A percentile compares a stretch with the other conserved stretches of the same genome.
These are phyloP conservation scores for Maudiozyma saulgeensis DNA, from an alignment of 805 yeast species.

Conservation along the genomic window DNA sequence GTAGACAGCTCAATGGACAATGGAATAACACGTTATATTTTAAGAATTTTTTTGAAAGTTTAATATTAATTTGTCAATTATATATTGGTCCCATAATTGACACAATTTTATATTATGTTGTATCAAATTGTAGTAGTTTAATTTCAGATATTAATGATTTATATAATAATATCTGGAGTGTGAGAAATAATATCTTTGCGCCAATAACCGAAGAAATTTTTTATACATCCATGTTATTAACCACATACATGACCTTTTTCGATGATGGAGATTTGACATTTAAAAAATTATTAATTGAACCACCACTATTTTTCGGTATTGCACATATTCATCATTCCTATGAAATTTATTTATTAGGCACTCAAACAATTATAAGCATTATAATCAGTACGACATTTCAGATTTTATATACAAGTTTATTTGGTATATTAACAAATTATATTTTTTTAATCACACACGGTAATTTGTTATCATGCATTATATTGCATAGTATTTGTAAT, in stretches of 20 bases:
- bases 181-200: constrained; percentile 27
- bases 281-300: constrained; percentile 12
- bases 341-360: constrained; percentile 12
- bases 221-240: constrained; percentile 26
- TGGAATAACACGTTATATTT: constrained; percentile 10
- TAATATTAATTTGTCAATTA: constrained; percentile 12
- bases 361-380: constrained; percentile 8
- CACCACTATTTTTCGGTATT: constrained; percentile 27
- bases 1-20: constrained; percentile 8
- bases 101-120: constrained; percentile 11
- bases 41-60: constrained; percentile 7
- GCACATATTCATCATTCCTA: constrained; percentile 30
- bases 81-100: constrained; percentile 23
- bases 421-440: constrained; percentile 27
- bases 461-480: constrained; percentile 23
- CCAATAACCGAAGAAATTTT: constrained; percentile 29
- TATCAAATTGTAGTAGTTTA: constrained; percentile 11
- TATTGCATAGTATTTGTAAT: constrained; percentile 25
- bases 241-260: constrained; percentile 10
- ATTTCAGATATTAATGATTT: constrained; percentile 2
- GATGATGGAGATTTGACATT: constrained; percentile 3
- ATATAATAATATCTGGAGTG: constrained; percentile 22
- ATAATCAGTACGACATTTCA: constrained; percentile 17
- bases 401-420: constrained; percentile 23
- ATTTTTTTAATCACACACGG: constrained; percentile 24